Conservation (phyloP, 495 filamentous ascomycete species). For the Aspergillus diversus region DNA sequence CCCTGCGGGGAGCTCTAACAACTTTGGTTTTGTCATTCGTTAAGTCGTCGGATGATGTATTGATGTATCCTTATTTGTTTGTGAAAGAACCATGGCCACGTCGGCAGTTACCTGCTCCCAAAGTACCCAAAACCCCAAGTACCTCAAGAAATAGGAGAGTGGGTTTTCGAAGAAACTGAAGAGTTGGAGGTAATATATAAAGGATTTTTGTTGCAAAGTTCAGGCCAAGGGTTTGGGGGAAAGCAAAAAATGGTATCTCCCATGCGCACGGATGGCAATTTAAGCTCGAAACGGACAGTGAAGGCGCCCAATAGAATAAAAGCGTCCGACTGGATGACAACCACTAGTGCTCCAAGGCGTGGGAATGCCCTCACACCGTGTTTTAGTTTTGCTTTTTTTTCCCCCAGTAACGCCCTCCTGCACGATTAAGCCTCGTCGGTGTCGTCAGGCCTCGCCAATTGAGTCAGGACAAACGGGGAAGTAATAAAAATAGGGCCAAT, state of each 20-base stretch:
- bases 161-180: neutral
- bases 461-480: neutral
- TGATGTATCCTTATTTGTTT: slow-evolving; percentile 13
- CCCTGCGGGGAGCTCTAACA: slow-evolving; percentile 45
- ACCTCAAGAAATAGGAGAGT: slow-evolving; percentile 2
- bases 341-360: slow-evolving; percentile 13
- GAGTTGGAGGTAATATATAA: neutral
- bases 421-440: slow-evolving; percentile 24
- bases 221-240: slow-evolving; percentile 6
- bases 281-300: slow-evolving; percentile 2
- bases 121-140: slow-evolving; percentile 14
- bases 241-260: slow-evolving; percentile 9
- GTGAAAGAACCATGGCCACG: slow-evolving; percentile 30
- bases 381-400: slow-evolving; percentile 8
- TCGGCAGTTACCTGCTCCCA: slow-evolving; percentile 6
- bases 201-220: neutral
- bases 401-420: slow-evolving; percentile 7
- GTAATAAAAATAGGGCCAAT: slow-evolving; percentile 16
- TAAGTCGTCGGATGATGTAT: slow-evolving; percentile 18
- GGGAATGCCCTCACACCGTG: slow-evolving; percentile 12
- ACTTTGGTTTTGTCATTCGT: slow-evolving; percentile 45
- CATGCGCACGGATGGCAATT: slow-evolving; percentile 16
- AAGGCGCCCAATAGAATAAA: slow-evolving; percentile 11
- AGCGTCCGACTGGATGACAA: slow-evolving; percentile 10
- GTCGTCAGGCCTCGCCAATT: slow-evolving; percentile 23